These are phyloP conservation scores for Acanthamoeba royreba DNA, from an alignment of 208 protist genomes.

Conservation along the genomic window DNA sequence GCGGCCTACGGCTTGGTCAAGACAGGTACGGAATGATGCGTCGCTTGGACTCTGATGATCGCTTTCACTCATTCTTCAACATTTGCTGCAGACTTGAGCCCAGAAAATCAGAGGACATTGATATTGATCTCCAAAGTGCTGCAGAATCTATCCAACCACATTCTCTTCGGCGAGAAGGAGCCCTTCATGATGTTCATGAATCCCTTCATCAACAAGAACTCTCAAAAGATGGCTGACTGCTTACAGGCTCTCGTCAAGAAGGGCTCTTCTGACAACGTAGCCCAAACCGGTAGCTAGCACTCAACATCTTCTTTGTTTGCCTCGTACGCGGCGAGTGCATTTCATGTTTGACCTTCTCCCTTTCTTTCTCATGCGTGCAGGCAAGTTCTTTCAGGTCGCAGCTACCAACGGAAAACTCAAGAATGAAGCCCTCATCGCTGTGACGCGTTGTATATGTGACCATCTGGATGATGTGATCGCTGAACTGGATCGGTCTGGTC, in stretches of 20 bases:
- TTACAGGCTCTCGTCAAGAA: slow-evolving; percentile 10
- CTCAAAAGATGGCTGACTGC: not conserved
- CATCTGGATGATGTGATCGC: not conserved
- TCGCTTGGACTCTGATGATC: not conserved
- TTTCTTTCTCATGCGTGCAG: not conserved
- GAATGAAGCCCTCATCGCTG: not conserved
- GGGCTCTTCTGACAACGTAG: not conserved
- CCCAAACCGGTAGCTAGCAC: not conserved
- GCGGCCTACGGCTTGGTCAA: not conserved
- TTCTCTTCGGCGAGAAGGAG: slow-evolving; percentile 33
- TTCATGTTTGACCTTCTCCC: no score
- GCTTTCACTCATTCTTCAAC: not conserved
- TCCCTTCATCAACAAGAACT: not conserved
- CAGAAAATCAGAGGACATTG: not conserved
- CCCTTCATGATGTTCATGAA: slow-evolving; percentile 47
- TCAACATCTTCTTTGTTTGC: not conserved
- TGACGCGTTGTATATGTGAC: not conserved
- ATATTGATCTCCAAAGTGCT: slow-evolving; percentile 18
- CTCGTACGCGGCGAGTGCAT: not conserved
- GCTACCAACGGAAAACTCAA: not conserved
- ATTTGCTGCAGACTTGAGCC: not conserved
- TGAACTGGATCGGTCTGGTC: not conserved
- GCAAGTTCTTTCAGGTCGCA: not conserved
- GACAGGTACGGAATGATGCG: not conserved
- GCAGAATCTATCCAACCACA: slow-evolving; percentile 20